These are phyloP conservation scores for Trichoderma breve DNA, from an alignment of 2,329 filamentous ascomycete genomes.

Conservation along the genomic window DNA sequence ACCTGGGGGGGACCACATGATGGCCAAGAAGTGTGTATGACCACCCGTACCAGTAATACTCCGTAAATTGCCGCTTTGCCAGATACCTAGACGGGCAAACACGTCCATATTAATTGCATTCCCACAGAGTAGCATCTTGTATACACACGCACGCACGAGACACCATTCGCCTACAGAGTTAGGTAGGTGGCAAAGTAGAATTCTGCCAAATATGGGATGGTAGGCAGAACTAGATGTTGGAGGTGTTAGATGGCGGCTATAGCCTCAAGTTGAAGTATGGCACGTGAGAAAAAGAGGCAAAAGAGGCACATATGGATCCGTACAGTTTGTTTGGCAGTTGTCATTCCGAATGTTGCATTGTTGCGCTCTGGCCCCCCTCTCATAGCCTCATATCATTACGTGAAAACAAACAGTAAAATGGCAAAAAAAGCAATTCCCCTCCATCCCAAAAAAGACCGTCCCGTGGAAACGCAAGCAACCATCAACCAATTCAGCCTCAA, in stretches of 20 bases:
- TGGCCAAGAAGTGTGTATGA: not conserved
- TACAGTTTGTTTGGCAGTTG: not conserved
- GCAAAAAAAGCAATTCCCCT: not conserved
- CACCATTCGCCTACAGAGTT: not conserved
- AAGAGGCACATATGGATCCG: not conserved
- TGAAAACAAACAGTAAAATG: not conserved
- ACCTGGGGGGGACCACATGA: not conserved
- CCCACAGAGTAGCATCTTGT: not conserved
- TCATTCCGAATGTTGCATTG: not conserved
- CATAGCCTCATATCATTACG: not conserved
- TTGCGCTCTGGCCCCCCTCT: not conserved
- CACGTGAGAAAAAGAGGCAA: too few relatives aligned
- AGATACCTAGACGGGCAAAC: not conserved
- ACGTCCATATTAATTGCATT: slow-evolving; percentile 1
- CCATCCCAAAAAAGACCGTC: not conserved
- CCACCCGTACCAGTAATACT: not conserved
- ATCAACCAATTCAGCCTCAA: not conserved
- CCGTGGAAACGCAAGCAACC: not conserved
- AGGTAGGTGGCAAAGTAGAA: not conserved
- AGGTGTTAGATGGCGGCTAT: not conserved
- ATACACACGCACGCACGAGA: not conserved
- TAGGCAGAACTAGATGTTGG: not conserved
- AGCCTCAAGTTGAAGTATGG: not conserved
- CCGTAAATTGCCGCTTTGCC: slow-evolving; percentile 2
- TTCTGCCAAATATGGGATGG: not conserved